Evolutionary conservation across 345 rosid genomes (phyloP).

Genomic region (Camelina sativa): DNA sequence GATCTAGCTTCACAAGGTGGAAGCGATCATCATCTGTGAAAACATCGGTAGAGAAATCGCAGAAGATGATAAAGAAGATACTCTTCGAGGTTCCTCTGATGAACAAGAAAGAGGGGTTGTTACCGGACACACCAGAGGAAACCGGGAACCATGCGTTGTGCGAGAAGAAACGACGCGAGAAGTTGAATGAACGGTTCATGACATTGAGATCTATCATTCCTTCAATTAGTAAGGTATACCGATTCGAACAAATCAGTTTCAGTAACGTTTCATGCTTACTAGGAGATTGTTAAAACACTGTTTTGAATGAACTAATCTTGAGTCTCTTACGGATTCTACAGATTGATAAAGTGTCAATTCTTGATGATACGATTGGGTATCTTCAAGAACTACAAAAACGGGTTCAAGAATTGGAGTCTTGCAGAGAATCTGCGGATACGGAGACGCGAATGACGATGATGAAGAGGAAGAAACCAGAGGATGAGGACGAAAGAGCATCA

Average conservation of each 20-base stretch:
- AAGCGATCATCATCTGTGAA: constrained; percentile 47
- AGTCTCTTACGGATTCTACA: constrained; percentile 43
- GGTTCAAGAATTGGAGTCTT: constrained; percentile 68
- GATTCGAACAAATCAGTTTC: constrained; percentile 1
- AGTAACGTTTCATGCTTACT: too few relatives aligned
- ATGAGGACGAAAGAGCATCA: constrained; percentile 62
- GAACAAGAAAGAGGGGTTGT: constrained; percentile 47
- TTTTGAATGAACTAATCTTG: background rate
- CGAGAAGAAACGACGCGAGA: constrained; percentile 59
- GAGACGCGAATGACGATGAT: constrained; percentile 40
- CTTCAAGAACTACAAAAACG: constrained; percentile 71
- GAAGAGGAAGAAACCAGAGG: constrained; percentile 54
- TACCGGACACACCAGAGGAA: constrained; percentile 49
- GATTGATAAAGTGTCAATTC: constrained; percentile 72
- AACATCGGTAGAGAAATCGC: constrained; percentile 44
- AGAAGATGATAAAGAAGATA: constrained; percentile 73
- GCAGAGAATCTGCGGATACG: constrained; percentile 44
- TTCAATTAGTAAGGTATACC: constrained; percentile 66
- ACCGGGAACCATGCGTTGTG: constrained; percentile 49
- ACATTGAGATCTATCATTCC: constrained; percentile 74
- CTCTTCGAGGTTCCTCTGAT: constrained; percentile 72
- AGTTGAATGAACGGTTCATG: constrained; percentile 58
- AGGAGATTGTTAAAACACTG: background rate
- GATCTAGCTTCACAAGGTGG: constrained; percentile 73
- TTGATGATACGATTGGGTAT: constrained; percentile 80